These are phyloP conservation scores for Phaeodactylum tricornutum DNA, from an alignment of 108 stramenopile genomes.

Conservation along the genomic window DNA sequence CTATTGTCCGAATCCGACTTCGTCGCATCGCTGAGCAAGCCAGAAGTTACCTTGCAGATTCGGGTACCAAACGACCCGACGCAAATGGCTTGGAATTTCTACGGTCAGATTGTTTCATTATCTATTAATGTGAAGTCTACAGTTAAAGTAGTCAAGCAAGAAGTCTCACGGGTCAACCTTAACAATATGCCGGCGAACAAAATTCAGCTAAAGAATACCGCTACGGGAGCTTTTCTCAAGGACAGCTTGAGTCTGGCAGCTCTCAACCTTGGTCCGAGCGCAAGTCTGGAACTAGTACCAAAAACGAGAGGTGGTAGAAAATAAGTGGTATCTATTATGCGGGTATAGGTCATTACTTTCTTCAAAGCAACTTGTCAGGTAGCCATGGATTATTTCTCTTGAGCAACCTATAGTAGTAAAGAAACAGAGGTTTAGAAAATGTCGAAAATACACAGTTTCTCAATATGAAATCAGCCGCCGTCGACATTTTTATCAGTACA, in stretches of 20 bases:
- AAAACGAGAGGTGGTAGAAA: slow-evolving; percentile 72
- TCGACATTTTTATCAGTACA: too few relatives aligned
- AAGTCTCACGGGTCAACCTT: slow-evolving; percentile 35
- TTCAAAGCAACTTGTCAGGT: too few relatives aligned
- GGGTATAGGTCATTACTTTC: too few relatives aligned
- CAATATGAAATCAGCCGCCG: too few relatives aligned
- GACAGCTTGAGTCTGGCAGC: slow-evolving; percentile 49
- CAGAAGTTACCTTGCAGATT: slow-evolving; percentile 53
- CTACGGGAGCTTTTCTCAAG: slow-evolving; percentile 51
- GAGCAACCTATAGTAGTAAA: too few relatives aligned
- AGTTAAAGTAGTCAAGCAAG: slow-evolving; percentile 63
- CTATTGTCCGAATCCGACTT: slow-evolving; percentile 49
- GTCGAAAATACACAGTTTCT: too few relatives aligned
- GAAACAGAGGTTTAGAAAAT: too few relatives aligned
- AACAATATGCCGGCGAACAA: slow-evolving; percentile 81
- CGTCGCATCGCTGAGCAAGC: slow-evolving; percentile 41
- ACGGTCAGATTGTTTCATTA: slow-evolving; percentile 69
- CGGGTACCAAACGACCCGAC: slow-evolving; percentile 60
- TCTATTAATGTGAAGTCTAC: slow-evolving; percentile 45
- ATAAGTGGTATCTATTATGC: slow-evolving; percentile 13
- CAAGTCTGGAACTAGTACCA: slow-evolving; percentile 53
- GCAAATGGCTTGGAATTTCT: slow-evolving; percentile 72
- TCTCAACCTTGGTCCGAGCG: slow-evolving; percentile 63
- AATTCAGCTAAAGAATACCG: slow-evolving; percentile 52
- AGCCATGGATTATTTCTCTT: too few relatives aligned